A percentile compares a stretch with the other conserved stretches of the same genome.
Evolutionary conservation across 345 rosid genomes (phyloP).

Genomic region (Euphorbia pulcherrima): DNA sequence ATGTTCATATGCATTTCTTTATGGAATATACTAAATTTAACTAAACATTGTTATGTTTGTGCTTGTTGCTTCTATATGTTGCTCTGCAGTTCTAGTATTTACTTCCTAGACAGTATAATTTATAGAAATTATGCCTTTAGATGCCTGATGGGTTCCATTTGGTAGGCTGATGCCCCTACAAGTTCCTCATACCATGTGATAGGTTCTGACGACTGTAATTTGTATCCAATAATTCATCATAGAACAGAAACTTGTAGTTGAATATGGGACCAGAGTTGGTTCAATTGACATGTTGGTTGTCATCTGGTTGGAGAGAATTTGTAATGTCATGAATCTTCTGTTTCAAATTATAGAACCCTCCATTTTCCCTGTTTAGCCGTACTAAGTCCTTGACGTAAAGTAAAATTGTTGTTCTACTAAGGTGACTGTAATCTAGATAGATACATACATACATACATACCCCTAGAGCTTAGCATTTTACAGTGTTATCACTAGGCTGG

Average conservation of each 20-base stretch:
- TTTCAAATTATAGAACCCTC: not conserved
- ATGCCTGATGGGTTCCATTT: not conserved
- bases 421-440: not conserved
- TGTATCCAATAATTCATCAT: not conserved
- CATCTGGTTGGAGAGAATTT: not conserved
- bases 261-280: not conserved
- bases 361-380: not conserved
- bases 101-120: not conserved
- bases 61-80: not conserved
- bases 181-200: not conserved
- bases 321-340: not conserved
- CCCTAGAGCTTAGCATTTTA: not conserved
- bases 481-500: not conserved
- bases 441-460: no score
- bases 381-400: not conserved
- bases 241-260: slow-evolving; percentile 8
- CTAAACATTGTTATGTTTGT: not conserved
- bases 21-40: not conserved
- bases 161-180: not conserved
- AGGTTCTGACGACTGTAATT: not conserved
- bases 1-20: slow-evolving; percentile 8
- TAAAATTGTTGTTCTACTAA: not conserved
- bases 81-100: not conserved
- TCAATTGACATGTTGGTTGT: not conserved
- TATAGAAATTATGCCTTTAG: not conserved